These are phyloP conservation scores for Cydonia oblonga DNA, from an alignment of 331 rosid species.

Conservation along the genomic window DNA sequence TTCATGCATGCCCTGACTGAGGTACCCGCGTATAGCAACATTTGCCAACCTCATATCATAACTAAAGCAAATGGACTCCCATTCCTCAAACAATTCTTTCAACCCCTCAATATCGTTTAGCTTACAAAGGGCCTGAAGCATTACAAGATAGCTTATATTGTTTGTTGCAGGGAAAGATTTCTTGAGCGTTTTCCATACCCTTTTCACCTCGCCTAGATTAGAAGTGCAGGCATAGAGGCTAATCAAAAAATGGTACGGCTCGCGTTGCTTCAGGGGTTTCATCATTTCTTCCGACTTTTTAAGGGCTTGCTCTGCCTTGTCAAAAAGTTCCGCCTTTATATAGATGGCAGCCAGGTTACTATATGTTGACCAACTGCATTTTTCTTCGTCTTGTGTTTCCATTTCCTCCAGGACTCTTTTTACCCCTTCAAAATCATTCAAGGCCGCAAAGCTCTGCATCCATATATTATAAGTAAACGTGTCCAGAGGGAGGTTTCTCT, in stretches of 20 bases:
- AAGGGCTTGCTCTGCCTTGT: background rate
- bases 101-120: background rate
- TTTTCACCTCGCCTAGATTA: background rate
- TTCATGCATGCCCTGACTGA: conserved; percentile 38
- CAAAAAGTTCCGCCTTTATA: no score
- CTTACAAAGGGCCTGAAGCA: no score
- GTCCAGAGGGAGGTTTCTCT: conserved; percentile 30
- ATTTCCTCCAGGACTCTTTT: background rate
- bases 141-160: no score
- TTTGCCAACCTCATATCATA: conserved; percentile 44
- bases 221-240: background rate
- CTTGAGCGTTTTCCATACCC: no score
- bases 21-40: conserved; percentile 38
- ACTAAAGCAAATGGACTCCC: background rate
- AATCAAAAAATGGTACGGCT: background rate
- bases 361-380: background rate
- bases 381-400: background rate
- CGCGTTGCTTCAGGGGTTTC: background rate
- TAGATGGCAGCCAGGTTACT: background rate
- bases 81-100: background rate
- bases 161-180: no score
- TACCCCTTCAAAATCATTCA: background rate
- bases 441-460: background rate
- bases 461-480: background rate
- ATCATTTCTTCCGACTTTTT: background rate